Evolutionary conservation across 805 yeast species (phyloP).

Genomic region (Hanseniaspora hatyaiensis): DNA sequence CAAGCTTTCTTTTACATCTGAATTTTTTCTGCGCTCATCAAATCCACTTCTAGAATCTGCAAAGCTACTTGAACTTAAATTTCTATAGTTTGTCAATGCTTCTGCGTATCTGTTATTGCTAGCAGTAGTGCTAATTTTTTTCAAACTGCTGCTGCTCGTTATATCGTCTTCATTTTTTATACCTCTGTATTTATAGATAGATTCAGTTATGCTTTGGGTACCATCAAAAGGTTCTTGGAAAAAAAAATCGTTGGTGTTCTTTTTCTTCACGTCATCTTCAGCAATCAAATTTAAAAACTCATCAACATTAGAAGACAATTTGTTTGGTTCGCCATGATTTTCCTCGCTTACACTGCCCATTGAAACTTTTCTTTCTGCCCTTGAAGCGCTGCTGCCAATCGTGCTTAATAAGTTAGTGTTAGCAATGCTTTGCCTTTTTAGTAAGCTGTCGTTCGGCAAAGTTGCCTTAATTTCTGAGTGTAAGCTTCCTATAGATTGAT

Average conservation of each 20-base stretch:
- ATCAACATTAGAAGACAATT: constrained; percentile 3
- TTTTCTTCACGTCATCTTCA: not conserved
- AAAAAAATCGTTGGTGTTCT: not conserved
- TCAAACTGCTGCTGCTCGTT: constrained; percentile 39
- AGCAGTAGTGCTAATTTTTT: constrained; percentile 44
- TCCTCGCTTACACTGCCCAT: too few species aligned
- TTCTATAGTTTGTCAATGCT: too few species aligned
- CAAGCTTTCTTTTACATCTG: not conserved
- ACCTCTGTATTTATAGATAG: constrained; percentile 41
- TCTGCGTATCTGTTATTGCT: constrained; percentile 46
- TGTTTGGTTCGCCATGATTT: too few species aligned
- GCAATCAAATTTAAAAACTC: constrained; percentile 13
- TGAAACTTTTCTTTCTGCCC: constrained; percentile 2
- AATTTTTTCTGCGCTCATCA: not conserved
- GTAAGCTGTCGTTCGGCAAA: not conserved
- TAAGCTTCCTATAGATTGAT: constrained; percentile 3
- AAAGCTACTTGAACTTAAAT: not conserved
- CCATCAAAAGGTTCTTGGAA: not conserved
- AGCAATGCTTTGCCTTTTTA: not conserved
- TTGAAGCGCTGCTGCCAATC: not conserved
- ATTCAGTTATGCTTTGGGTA: constrained; percentile 33
- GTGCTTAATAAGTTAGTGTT: too few species aligned
- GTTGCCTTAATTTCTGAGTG: not conserved
- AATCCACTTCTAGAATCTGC: constrained; percentile 1
- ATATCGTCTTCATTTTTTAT: constrained; percentile 44